Conservation (phyloP, 805 yeast species). For the Schwanniomyces vanrijiae region DNA sequence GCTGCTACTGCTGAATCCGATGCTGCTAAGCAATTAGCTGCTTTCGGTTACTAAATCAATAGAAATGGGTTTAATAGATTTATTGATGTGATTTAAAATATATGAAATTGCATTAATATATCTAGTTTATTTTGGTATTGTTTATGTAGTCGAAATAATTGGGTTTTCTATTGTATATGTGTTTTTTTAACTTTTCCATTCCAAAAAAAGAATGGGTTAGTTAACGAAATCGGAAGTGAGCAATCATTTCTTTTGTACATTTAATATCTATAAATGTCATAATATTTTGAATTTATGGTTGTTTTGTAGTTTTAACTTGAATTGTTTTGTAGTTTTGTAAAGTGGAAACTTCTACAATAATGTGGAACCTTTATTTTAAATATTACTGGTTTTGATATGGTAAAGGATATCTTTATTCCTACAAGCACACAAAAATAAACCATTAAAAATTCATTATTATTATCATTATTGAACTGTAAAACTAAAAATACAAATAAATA, state of each 20-base stretch:
- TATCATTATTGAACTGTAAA: too few relatives aligned
- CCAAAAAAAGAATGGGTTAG: background rate
- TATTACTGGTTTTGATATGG: background rate
- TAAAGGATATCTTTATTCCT: too few relatives aligned
- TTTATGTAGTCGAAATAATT: constrained; percentile 4
- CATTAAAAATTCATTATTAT: too few relatives aligned
- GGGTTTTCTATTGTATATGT: constrained; percentile 4
- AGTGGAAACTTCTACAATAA: background rate
- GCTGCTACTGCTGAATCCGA: constrained; percentile 87
- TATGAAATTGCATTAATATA: background rate
- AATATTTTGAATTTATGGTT: background rate
- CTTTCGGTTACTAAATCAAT: constrained; percentile 85
- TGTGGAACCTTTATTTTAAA: background rate
- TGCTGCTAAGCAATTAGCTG: constrained; percentile 89
- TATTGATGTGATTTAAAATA: background rate
- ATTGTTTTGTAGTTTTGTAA: background rate
- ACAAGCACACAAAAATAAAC: too few relatives aligned
- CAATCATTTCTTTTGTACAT: constrained; percentile 3
- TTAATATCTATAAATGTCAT: constrained; percentile 4
- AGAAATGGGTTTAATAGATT: constrained; percentile 1
- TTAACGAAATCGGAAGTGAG: constrained; percentile 1
- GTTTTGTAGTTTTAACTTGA: background rate
- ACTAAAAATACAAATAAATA: background rate
- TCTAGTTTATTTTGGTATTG: constrained; percentile 1
- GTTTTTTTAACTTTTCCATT: background rate